These are phyloP conservation scores for Fallopia convolvulus DNA, from an alignment of 148 eudicot species.

Conservation along the genomic window DNA sequence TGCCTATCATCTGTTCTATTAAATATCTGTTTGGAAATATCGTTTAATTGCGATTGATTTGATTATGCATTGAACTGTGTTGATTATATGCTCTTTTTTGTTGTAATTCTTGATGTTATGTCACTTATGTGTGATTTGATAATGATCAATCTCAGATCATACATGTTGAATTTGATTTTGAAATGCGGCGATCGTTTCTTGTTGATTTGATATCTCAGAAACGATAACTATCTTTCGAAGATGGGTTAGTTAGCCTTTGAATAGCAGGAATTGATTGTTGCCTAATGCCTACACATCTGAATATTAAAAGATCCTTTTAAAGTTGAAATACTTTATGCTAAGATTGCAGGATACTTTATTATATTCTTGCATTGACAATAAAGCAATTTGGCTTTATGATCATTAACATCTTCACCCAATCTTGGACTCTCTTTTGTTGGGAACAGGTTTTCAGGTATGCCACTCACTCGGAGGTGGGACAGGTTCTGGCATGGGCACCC, in stretches of 20 bases:
- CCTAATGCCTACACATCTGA: not conserved
- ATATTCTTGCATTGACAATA: not conserved
- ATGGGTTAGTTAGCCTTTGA: not conserved
- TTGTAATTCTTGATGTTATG: not conserved
- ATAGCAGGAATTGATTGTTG: not conserved
- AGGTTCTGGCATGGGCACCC: constrained; percentile 15
- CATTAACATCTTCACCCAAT: not conserved
- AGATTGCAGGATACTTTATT: not conserved
- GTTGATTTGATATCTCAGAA: not conserved
- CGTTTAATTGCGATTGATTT: not conserved
- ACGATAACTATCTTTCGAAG: not conserved
- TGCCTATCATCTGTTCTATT: not conserved
- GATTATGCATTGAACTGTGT: not conserved
- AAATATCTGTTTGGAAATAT: not conserved
- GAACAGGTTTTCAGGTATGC: constrained; percentile 13
- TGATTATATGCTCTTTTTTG: not conserved
- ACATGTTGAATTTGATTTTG: not conserved
- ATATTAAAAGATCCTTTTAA: not conserved
- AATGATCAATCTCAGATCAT: not conserved
- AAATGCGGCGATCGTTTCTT: not conserved
- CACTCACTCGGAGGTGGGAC: constrained; percentile 13
- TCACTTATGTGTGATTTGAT: not conserved
- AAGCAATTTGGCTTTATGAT: not conserved
- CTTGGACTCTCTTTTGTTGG: not conserved
- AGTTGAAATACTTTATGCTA: not conserved